Conservation (phyloP, 768 basidiomycete species). For the Boletales sp. region DNA sequence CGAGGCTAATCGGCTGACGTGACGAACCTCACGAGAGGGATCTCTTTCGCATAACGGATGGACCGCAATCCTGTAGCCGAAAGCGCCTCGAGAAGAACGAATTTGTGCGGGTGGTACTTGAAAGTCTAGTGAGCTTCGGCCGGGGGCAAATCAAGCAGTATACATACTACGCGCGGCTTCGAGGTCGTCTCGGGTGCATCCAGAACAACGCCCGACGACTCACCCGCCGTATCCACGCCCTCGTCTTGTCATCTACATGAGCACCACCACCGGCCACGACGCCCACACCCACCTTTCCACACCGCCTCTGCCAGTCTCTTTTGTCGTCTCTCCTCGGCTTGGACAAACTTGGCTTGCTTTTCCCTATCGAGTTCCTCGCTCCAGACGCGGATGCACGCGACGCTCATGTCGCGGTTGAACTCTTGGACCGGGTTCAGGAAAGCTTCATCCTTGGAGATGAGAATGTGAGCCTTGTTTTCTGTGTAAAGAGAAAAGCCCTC, state of each 20-base stretch:
- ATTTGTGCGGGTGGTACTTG: constrained; percentile 58
- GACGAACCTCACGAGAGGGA: constrained; percentile 80
- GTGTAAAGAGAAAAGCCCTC: constrained; percentile 76
- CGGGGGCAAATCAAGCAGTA: constrained; percentile 1
- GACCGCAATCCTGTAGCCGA: constrained; percentile 95
- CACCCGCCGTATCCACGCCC: no score
- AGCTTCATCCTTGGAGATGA: constrained; percentile 73
- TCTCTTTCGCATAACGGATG: constrained; percentile 97
- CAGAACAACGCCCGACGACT: not conserved
- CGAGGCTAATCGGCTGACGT: not conserved
- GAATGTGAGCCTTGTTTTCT: constrained; percentile 78
- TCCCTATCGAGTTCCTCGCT: constrained; percentile 64
- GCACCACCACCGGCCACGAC: not conserved
- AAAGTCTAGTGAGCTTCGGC: not conserved
- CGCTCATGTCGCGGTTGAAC: constrained; percentile 93
- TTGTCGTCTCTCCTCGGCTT: constrained; percentile 46
- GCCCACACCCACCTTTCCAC: constrained; percentile 42
- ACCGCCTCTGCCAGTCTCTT: constrained; percentile 31
- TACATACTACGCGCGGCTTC: constrained; percentile 25
- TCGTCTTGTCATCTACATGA: no score
- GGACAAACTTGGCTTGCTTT: constrained; percentile 61
- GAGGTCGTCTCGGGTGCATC: constrained; percentile 2
- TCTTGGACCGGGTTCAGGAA: constrained; percentile 98
- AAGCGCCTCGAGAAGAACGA: constrained; percentile 86
- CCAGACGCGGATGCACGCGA: constrained; percentile 90